Base-by-base conservation (phyloP, 768 basidiomycete genomes). In the Hygrocybe punicea region DNA sequence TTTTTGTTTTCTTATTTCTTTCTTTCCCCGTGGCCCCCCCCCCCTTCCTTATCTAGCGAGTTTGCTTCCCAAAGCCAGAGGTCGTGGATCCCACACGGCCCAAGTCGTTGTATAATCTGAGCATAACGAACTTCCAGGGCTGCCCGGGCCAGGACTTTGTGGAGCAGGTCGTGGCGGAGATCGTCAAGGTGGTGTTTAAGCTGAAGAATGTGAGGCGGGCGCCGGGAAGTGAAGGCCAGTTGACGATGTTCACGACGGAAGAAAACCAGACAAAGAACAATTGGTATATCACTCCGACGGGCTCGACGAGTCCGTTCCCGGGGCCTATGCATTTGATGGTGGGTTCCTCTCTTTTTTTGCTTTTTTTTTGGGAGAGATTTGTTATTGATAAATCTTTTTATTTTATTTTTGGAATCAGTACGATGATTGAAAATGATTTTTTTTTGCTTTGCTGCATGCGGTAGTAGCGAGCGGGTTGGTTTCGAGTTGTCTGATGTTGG, bases 171-270 rank as follows among this genome's bases (percentile, higher is more conserved):
- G 73, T 78, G 25, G 67, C 75, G 4, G 78, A 81, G 59, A 74
- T 78, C 37, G 62, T 83, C 51, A 75, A 73, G 63, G 70, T 68
- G n/a, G 67, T 84, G 33, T 80, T 82, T 69, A 72, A 58, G 47
- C 60, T 76, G 33, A 71, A 74, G 60, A 79, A 79, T 60, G 57
- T 82, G 35, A 75, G 78, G 21, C 76, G 78, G 34, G 81, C 78
- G 1, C 68, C 74, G 13, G 81, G 80, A 1, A 62, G 70, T 48
- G 67, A 75, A 10, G 83, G 82, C 1, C 62, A 58, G 33, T 67
- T 81, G 19, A 63, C 65, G 21, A 64, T 71, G 4, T 75, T 75
- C 58, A 61, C 61, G 45, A 64, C 61, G 11, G 37, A 64, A 9
- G 51, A 73, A 11, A 66, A 69, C 37, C 69, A 73, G 55, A 73